Evolutionary conservation across 2,329 filamentous ascomycete genomes (phyloP), one percentile per base, ranked within the genome.

Genomic region (Alternaria panax): DNA sequence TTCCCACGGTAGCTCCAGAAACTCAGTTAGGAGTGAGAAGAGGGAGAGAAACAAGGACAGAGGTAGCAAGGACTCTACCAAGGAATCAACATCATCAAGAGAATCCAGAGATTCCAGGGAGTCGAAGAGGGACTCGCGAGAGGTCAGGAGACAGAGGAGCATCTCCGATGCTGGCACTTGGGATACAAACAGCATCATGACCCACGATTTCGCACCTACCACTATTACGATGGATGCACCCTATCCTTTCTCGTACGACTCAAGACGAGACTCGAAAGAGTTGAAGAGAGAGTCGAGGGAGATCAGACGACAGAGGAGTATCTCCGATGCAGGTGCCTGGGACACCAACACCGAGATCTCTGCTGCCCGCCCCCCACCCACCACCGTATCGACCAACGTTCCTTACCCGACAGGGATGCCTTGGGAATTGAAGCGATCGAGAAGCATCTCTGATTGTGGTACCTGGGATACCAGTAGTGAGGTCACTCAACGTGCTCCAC

Each of bases 101-200:
- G 61, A 63, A 20, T 47, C 47, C 25, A 42, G 52, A 57, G 60
- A 63, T n/a, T 51, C 47, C 24, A 50, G 53, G 28, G 61, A 63
- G 22, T 45, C 50, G 18, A 57, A 54, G 36, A 56, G 54, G 34
- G 55, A 64, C 34, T 50, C 47, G 9, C 51, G 52, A 45, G 57
- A 63, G 46, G 34, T 57, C 11, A 58, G 46, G 54, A 54, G 56
- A 32, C 46, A 58, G 42, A 57, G 48, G 50, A 71, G 60, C 20
- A 55, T 70, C 14, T 51, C 63, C 2, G 69, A 72, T 32, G 66
- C 64, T 24, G 69, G 68, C n/a, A 72, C 69, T 7, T 72, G 69
- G 69, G 69, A 72, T 41, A 72, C 69, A 22, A 63, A 63, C 45
- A 72, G 66, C 52, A 63, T 65, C 30, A 64, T 65, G 40, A 68